phyloP scores from a whole-genome alignment of 257 asterid genomes.

The Perilla frutescens region DNA sequence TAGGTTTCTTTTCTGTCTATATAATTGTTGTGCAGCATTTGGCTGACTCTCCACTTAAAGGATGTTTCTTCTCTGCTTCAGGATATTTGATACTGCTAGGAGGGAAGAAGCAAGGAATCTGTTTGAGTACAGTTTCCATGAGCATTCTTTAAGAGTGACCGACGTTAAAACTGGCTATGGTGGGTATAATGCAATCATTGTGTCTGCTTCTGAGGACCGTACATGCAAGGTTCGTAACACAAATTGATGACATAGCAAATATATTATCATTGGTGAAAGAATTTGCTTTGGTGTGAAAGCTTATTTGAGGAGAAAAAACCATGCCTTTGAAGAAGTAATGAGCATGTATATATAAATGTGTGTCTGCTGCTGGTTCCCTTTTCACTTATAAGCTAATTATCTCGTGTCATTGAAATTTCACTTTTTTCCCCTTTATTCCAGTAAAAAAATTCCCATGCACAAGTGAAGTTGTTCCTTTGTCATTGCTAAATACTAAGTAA shows the following conservation, averaged over 20 bases:
- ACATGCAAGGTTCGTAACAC: slow-evolving; percentile 83
- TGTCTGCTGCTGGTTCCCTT: not conserved
- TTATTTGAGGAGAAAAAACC: slow-evolving; percentile 7
- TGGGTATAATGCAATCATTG: slow-evolving; percentile 73
- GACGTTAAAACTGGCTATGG: slow-evolving; percentile 78
- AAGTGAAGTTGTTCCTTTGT: slow-evolving; percentile 8
- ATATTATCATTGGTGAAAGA: slow-evolving; percentile 12
- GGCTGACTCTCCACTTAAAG: slow-evolving; percentile 4
- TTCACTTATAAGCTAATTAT: slow-evolving; percentile 10
- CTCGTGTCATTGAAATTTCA: not conserved
- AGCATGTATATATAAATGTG: not conserved
- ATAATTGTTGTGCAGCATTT: slow-evolving; percentile 16
- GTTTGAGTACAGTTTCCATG: slow-evolving; percentile 78
- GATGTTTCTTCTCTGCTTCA: slow-evolving; percentile 34
- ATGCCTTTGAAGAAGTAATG: not conserved
- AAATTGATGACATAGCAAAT: slow-evolving; percentile 15
- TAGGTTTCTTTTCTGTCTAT: slow-evolving; percentile 39
- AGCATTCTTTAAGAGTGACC: slow-evolving; percentile 81
- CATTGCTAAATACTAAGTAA: not conserved
- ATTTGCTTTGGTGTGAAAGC: slow-evolving; percentile 18
- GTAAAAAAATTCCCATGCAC: not conserved
- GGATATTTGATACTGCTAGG: slow-evolving; percentile 80
- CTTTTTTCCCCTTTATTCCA: not conserved
- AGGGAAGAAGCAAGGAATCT: slow-evolving; percentile 59
- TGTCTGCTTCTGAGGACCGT: slow-evolving; percentile 93